Evolutionary conservation across 2,329 filamentous ascomycete genomes (phyloP).

Genomic region (Zelopaecilomyces penicillatus): DNA sequence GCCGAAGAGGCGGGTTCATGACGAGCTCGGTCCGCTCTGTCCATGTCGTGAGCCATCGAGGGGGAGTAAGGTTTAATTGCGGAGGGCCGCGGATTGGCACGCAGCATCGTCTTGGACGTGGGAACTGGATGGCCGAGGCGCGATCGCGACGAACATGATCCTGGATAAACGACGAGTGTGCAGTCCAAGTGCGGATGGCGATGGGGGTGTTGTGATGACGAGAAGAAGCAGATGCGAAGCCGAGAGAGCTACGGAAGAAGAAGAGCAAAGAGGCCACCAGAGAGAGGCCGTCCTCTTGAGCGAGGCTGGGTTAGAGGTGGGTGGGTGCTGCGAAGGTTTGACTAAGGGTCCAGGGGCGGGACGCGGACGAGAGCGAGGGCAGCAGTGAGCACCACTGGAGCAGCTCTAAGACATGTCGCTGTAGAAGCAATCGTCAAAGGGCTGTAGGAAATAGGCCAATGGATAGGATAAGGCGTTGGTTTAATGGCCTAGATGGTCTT

Average conservation of each 20-base stretch:
- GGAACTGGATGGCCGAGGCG: not conserved
- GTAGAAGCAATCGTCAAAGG: no score
- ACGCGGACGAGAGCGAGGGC: no score
- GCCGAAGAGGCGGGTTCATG: constrained; percentile 21
- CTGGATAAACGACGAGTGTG: not conserved
- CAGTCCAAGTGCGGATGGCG: not conserved
- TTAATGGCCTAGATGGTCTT: no score
- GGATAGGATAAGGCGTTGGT: no score
- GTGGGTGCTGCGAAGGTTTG: no score
- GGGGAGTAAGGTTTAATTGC: not conserved
- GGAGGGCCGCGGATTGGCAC: not conserved
- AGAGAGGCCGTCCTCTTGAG: not conserved
- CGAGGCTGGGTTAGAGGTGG: no score
- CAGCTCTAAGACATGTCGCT: no score
- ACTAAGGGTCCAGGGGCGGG: no score
- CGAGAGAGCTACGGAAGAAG: not conserved
- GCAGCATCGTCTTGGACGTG: constrained; percentile 1
- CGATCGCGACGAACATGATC: not conserved
- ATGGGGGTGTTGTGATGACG: not conserved
- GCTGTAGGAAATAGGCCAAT: no score
- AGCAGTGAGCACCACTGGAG: no score
- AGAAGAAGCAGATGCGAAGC: not conserved
- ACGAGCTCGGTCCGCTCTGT: constrained; percentile 15
- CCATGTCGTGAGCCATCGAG: constrained; percentile 1
- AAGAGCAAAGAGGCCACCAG: not conserved